phyloP scores from a whole-genome alignment of 2,329 filamentous ascomycete genomes.

The Penicillium olsonii region DNA sequence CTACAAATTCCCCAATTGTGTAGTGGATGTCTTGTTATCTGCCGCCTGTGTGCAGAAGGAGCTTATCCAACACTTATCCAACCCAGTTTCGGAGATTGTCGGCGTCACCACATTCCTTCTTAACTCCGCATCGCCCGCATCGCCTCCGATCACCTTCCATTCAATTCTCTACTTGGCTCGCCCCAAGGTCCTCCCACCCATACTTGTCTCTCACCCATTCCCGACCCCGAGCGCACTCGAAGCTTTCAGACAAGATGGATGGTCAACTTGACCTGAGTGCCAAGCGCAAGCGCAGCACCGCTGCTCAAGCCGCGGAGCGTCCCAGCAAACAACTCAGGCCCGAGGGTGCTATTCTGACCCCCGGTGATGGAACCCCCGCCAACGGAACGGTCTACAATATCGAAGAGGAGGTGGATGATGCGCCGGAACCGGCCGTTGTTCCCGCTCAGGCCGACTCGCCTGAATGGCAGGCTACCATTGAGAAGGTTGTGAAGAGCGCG shows the following conservation, averaged over 20 bases:
- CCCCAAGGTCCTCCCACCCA: constrained; percentile 16
- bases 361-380: constrained; percentile 44
- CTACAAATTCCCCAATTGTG: constrained; percentile 3
- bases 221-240: constrained; percentile 8
- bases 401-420: constrained; percentile 50
- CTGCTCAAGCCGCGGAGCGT: constrained; percentile 52
- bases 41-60: constrained; percentile 32
- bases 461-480: constrained; percentile 95
- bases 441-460: constrained; percentile 64
- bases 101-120: constrained; percentile 7
- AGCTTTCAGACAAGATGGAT: constrained; percentile 44
- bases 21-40: constrained; percentile 40
- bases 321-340: constrained; percentile 58
- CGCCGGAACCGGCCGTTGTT: constrained; percentile 46
- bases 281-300: constrained; percentile 59
- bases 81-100: background rate
- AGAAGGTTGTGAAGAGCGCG: constrained; percentile 89
- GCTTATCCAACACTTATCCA: constrained; percentile 20
- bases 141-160: background rate
- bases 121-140: constrained; percentile 11
- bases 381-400: constrained; percentile 49
- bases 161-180: constrained; percentile 8
- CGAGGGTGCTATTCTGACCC: constrained; percentile 43
- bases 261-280: constrained; percentile 50
- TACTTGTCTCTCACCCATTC: constrained; percentile 11